Base-by-base conservation (phyloP, 129 eudicot species). In the Flaveria trinervia region DNA sequence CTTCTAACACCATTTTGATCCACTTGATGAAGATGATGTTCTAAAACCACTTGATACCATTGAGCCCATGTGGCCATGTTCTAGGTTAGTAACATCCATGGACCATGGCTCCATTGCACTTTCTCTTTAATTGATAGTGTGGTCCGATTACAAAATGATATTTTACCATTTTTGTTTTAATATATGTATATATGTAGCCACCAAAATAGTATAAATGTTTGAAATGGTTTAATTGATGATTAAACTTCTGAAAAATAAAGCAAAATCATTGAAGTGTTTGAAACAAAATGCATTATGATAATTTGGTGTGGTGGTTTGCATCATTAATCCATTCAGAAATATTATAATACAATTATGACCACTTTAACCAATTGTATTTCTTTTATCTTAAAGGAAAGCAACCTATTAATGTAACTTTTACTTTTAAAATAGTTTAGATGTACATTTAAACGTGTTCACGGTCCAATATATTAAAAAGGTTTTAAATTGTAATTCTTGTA, bases 301-400 rank as follows among this genome's bases (percentile, higher is more conserved):
- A n/a, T 14, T 14, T 62, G 18, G 13, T 28, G 10, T 15, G 1
- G 68, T 62, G 68, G 41, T 13, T 26, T 62, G 20, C 44, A 62
- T 26, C 68, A 62, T 28, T 22, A 28, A 62, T 62, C 68, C 68
- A 28, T 33, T 62, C 36, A 62, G 30, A 15, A 62, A 28, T 62
- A 26, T 62, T 62, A 62, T 23, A 60, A 5, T 17, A 1, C 68
- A 62, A 23, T 3, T 1, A 14, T 12, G 4, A 28, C 30, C 7
- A 62, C 39, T 28, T 60, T 25, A 4, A 14, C 39, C 7, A 23
- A 25, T 12, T 8, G 15, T 3, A 15, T 23, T 60, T 11, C 39
- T 60, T 60, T 22, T 22, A 59, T 25, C 26, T 23, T 9, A 22
- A 59, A 22, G 15, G 25, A 22, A 22, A 13, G 65, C 30, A 22